Conservation (phyloP, 352 stramenopile genomes). For the Pythium dissimile region DNA sequence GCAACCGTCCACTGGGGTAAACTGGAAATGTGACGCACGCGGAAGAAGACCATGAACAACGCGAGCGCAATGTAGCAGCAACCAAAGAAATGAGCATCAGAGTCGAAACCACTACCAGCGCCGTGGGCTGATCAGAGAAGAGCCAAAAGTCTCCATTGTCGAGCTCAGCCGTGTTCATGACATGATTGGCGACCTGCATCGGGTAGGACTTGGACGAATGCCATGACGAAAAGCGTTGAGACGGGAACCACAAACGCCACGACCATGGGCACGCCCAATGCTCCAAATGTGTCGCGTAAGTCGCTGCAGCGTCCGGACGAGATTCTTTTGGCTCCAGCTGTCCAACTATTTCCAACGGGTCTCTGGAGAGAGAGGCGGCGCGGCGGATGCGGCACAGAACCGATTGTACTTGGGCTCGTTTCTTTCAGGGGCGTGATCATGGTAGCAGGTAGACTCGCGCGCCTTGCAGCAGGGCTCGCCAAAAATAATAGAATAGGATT, state of each 20-base stretch:
- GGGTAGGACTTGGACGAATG: conserved; percentile 45
- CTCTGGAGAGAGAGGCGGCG: too few relatives aligned
- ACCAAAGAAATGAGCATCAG: conserved; percentile 31
- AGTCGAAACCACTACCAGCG: conserved; percentile 28
- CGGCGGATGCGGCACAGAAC: too few relatives aligned
- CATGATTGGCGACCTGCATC: conserved; percentile 33
- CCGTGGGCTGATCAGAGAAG: conserved; percentile 25
- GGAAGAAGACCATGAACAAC: conserved; percentile 21
- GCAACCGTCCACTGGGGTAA: background rate
- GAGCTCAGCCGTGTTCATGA: conserved; percentile 37
- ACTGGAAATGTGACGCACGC: background rate
- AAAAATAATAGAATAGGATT: too few relatives aligned
- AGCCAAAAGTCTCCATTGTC: conserved; percentile 52
- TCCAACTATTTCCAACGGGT: too few relatives aligned
- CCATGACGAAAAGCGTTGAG: conserved; percentile 29
- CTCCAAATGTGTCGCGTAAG: conserved; percentile 21
- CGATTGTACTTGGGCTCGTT: too few relatives aligned
- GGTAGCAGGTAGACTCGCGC: too few relatives aligned
- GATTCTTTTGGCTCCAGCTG: too few relatives aligned
- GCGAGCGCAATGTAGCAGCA: conserved; percentile 30
- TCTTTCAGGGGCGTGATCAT: too few relatives aligned
- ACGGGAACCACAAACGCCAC: conserved; percentile 38
- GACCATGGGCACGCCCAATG: conserved; percentile 38
- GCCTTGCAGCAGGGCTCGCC: too few relatives aligned
- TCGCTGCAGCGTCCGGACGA: too few relatives aligned